Percentiles rank a stretch among this genome's conserved stretches.
Conservation (phyloP, 1,139 yeast species). For the Suhomyces choctaworum region DNA sequence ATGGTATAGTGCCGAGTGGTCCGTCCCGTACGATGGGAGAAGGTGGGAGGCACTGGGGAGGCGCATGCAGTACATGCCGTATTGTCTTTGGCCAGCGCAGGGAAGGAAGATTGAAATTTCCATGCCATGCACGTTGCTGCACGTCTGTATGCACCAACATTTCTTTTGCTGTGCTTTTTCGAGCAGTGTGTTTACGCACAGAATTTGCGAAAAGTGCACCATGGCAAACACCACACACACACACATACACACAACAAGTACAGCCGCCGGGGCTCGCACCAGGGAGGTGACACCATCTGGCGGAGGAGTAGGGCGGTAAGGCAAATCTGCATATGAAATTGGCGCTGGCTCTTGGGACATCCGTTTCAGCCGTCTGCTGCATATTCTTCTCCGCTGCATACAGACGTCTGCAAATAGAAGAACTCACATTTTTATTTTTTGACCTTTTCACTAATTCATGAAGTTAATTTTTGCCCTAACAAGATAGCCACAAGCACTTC, state of each 20-base stretch:
- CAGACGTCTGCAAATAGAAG: background rate
- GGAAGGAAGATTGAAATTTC: too few species aligned
- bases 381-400: slow-evolving; percentile 6
- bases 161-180: background rate
- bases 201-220: background rate
- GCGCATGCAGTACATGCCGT: too few species aligned
- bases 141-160: background rate
- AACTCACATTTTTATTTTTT: background rate
- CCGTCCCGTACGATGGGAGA: too few species aligned
- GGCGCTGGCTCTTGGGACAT: background rate
- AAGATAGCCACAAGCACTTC: background rate
- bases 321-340: background rate
- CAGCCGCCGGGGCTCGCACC: too few species aligned
- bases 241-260: too few species aligned
- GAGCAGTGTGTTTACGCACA: background rate
- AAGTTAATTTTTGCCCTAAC: background rate
- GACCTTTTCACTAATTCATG: background rate
- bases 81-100: too few species aligned
- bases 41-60: too few species aligned
- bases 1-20: too few species aligned
- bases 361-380: slow-evolving; percentile 1
- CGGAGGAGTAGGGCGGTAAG: background rate
- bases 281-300: too few species aligned
- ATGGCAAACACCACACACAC: too few species aligned
- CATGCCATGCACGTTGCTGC: background rate